Conservation (phyloP, 208 protist species). For the Wallacemonas sp. region DNA sequence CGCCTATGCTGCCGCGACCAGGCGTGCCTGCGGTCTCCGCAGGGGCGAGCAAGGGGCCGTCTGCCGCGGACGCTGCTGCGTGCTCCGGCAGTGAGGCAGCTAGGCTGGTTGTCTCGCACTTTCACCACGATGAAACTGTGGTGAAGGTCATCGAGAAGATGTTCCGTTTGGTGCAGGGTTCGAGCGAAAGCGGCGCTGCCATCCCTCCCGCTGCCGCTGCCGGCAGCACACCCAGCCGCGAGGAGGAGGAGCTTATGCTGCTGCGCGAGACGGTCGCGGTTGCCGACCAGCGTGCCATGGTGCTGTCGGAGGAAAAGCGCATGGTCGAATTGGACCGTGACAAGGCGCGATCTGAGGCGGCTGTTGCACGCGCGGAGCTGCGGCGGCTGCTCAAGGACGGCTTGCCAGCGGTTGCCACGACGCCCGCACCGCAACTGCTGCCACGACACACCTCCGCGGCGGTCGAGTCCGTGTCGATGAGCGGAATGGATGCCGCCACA, state of each 20-base stretch:
- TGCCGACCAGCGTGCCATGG: conserved; percentile 19
- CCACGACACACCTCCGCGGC: background rate
- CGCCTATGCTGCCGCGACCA: conserved; percentile 22
- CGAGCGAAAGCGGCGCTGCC: conserved; percentile 8
- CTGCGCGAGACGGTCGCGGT: conserved; percentile 38
- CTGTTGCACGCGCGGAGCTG: conserved; percentile 67
- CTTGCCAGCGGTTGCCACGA: background rate
- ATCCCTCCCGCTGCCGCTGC: background rate
- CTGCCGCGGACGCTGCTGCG: conserved; percentile 5
- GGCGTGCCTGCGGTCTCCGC: conserved; percentile 24
- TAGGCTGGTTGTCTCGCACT: conserved; percentile 39
- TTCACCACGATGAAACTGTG: conserved; percentile 43
- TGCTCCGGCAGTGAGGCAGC: background rate
- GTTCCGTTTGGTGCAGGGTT: conserved; percentile 59
- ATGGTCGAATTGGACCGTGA: conserved; percentile 57
- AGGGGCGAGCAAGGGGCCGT: conserved; percentile 13
- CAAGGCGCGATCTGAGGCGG: conserved; percentile 75
- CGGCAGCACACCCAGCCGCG: background rate
- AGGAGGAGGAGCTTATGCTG: conserved; percentile 46
- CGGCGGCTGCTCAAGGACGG: conserved; percentile 28
- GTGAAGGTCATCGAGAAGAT: conserved; percentile 77
- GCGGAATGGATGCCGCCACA: background rate
- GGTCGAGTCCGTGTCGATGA: background rate
- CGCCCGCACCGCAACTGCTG: conserved; percentile 3
- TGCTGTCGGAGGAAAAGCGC: conserved; percentile 43